Evolutionary conservation across 768 basidiomycete genomes (phyloP), one percentile per base, ranked within the genome.

Genomic region (Panellus pusillus): DNA sequence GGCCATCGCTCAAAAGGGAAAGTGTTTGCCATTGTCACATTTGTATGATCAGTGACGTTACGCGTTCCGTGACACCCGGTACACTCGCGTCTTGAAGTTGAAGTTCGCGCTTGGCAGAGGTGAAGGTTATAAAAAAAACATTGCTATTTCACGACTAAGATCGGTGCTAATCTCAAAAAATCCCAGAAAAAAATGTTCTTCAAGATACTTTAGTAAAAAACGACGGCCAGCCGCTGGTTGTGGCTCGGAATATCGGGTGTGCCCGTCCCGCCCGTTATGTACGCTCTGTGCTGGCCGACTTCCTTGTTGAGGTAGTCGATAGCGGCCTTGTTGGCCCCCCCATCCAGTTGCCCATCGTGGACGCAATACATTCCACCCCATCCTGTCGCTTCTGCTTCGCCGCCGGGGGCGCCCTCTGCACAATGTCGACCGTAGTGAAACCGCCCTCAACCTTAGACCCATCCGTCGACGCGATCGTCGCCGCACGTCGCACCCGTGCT

Each of bases 391-490:
- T 45, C 44, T 45, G 44, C 31, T 45, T 46, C 14, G 45, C 45
- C 29, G 45, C 45, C 12, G 45, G 32, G n/a, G 45, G 45, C 18
- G 45, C 45, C 45, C 24, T 46, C 32, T 32, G 29, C 19, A 46
- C 45, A 36, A 36, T 46, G 13, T 46, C 45, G 11, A 18, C 31
- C 35, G 20, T 27, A 4, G 45, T 46, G 32, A 46, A 46, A n/a
- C 45, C 45, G 11, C 45, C 45, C 32, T 46, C 45, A 14, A 46
- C 32, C 45, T 46, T 46, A 31, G 20, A 19, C 19, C 45, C 45
- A 18, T 45, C 44, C 15, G 44, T 45, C 44, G 44, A 45, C 44
- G 44, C 44, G 17, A 45, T 45, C 28, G 44, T 45, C 44, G 44
- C 44, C 44, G 44, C 31, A 29, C 44, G 31, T 45, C 44, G 18